phyloP scores from a whole-genome alignment of 176 grass and related monocot genomes.

The Juncus effusus region DNA sequence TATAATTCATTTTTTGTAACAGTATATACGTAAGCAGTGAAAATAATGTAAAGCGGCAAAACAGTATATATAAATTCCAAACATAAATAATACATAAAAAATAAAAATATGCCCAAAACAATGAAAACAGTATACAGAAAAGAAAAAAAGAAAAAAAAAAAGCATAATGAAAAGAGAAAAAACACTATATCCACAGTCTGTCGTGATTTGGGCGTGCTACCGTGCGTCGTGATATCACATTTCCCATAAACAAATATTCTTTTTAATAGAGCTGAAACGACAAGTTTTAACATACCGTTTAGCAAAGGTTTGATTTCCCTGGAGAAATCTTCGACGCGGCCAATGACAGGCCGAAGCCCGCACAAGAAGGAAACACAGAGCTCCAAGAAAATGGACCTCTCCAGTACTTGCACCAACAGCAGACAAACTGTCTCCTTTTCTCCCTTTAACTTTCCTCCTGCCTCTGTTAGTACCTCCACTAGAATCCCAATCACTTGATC shows the following conservation, averaged over 20 bases:
- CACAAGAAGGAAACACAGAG: constrained; percentile 75
- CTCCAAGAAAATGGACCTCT: constrained; percentile 77
- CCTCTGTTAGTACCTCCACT: constrained; percentile 49
- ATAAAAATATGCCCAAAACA: too few relatives aligned
- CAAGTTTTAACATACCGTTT: constrained; percentile 38
- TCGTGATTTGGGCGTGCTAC: background rate
- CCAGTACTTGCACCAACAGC: constrained; percentile 61
- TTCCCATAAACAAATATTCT: background rate
- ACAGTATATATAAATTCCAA: too few relatives aligned
- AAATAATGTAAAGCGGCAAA: background rate
- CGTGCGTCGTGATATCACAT: background rate
- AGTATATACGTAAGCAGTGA: too few relatives aligned
- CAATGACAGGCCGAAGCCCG: constrained; percentile 79
- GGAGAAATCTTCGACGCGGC: constrained; percentile 78
- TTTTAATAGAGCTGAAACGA: background rate
- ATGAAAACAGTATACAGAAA: too few relatives aligned
- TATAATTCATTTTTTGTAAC: too few relatives aligned
- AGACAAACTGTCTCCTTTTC: constrained; percentile 45
- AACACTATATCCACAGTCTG: background rate
- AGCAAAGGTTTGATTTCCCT: constrained; percentile 67
- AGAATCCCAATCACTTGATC: constrained; percentile 87
- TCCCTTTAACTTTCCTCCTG: constrained; percentile 34
- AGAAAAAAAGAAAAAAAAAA: too few relatives aligned
- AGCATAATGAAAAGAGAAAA: background rate
- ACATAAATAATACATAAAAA: too few relatives aligned